Conservation (phyloP, 371 early-diverging fungal genomes). For the Lichtheimia ramosa region DNA sequence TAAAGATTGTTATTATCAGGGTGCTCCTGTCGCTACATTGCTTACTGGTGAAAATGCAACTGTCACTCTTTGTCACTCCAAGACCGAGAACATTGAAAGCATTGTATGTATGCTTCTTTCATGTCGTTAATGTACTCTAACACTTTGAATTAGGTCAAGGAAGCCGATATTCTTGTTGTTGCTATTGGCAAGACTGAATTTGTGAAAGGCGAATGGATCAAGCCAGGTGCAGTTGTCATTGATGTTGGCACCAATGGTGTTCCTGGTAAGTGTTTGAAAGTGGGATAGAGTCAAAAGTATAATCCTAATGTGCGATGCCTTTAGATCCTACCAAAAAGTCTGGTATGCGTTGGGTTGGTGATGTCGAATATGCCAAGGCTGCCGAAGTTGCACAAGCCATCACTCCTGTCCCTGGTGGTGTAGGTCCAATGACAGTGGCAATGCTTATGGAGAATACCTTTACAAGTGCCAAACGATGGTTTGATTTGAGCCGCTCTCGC, state of each 20-base stretch:
- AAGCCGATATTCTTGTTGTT: constrained; percentile 87
- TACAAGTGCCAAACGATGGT: constrained; percentile 62
- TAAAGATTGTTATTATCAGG: constrained; percentile 32
- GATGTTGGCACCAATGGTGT: constrained; percentile 94
- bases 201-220: constrained; percentile 89
- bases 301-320: neutral
- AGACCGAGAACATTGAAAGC: constrained; percentile 61
- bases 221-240: constrained; percentile 89
- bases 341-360: constrained; percentile 89
- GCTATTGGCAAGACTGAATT: constrained; percentile 83
- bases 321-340: constrained; percentile 81
- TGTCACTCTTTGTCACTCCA: constrained; percentile 90
- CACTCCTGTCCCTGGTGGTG: constrained; percentile 96
- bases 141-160: constrained; percentile 39
- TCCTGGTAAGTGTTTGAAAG: constrained; percentile 36
- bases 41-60: constrained; percentile 82
- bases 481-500: constrained; percentile 42
- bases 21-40: constrained; percentile 82
- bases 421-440: constrained; percentile 97
- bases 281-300: too few species aligned
- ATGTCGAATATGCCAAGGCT: constrained; percentile 82
- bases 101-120: constrained; percentile 4
- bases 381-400: constrained; percentile 73
- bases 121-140: neutral
- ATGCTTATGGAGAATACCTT: constrained; percentile 90